These are phyloP conservation scores for Psidium friedrichsthalianum DNA, from an alignment of 345 rosid species.

Conservation along the genomic window DNA sequence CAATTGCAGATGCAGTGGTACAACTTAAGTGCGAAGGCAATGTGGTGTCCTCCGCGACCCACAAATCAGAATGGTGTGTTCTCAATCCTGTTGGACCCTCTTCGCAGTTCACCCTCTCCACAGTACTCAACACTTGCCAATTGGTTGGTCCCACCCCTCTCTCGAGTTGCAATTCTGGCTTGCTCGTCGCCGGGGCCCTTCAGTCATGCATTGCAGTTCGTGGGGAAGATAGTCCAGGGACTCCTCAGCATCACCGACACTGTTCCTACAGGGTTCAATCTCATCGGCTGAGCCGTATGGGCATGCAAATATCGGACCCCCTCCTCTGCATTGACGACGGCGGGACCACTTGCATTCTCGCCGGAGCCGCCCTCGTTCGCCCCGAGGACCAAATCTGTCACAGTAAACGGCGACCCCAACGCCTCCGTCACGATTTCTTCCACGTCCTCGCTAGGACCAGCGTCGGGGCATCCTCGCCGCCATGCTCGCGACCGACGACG, in stretches of 20 bases:
- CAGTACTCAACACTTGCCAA: conserved; percentile 26
- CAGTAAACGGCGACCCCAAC: no score
- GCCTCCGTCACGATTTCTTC: no score
- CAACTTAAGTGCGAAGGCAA: conserved; percentile 3
- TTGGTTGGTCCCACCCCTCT: conserved; percentile 46
- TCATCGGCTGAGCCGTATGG: background rate
- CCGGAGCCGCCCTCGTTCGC: no score
- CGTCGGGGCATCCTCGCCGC: no score
- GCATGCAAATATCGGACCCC: background rate
- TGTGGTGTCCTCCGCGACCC: background rate
- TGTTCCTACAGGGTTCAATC: conserved; percentile 33
- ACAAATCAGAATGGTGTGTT: conserved; percentile 2
- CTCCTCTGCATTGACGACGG: no score
- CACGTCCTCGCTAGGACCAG: no score
- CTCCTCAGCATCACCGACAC: conserved; percentile 22
- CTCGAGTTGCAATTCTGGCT: conserved; percentile 43
- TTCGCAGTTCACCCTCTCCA: conserved; percentile 23
- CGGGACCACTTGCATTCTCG: no score
- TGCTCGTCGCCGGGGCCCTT: conserved; percentile 35
- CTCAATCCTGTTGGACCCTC: conserved; percentile 20
- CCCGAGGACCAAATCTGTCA: no score
- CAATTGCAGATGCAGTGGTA: no score
- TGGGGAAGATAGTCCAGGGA: conserved; percentile 30
- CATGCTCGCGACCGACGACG: no score
- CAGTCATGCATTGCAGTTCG: conserved; percentile 25